These are phyloP conservation scores for Tylopilus sp. DNA, from an alignment of 768 basidiomycete species.

Conservation along the genomic window DNA sequence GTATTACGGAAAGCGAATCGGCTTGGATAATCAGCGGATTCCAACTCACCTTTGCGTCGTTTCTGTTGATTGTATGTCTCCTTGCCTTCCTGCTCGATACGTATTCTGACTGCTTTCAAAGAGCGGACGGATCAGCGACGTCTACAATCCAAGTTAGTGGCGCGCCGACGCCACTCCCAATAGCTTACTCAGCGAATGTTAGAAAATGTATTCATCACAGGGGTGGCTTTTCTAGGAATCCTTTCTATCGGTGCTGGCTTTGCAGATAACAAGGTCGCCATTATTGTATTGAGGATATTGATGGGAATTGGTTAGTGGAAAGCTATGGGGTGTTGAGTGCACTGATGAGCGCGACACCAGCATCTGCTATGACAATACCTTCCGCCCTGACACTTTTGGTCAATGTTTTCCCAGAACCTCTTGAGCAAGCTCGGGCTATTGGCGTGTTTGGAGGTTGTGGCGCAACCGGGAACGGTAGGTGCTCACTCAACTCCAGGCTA, in stretches of 20 bases:
- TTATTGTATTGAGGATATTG: slow-evolving; percentile 50
- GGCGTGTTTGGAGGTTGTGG: slow-evolving; percentile 45
- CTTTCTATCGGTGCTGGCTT: slow-evolving; percentile 47
- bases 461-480: slow-evolving; percentile 42
- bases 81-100: background rate
- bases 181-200: slow-evolving; percentile 29
- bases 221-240: slow-evolving; percentile 39
- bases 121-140: slow-evolving; percentile 27
- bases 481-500: background rate
- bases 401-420: slow-evolving; percentile 45
- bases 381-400: slow-evolving; percentile 49
- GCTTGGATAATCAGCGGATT: slow-evolving; percentile 43
- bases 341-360: slow-evolving; percentile 21
- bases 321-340: background rate
- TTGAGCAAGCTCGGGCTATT: slow-evolving; percentile 47
- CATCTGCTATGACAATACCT: slow-evolving; percentile 48
- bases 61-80: slow-evolving; percentile 27
- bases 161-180: slow-evolving; percentile 17
- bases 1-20: slow-evolving; percentile 8
- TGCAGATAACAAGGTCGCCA: slow-evolving; percentile 39
- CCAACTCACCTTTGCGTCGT: slow-evolving; percentile 46
- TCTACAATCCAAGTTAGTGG: slow-evolving; percentile 31
- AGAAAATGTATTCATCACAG: slow-evolving; percentile 42
- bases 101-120: slow-evolving; percentile 9
- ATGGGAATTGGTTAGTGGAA: slow-evolving; percentile 41